These are phyloP conservation scores for Debaryomycetaceae sp. DNA, from an alignment of 1,139 yeast species.

Conservation along the genomic window DNA sequence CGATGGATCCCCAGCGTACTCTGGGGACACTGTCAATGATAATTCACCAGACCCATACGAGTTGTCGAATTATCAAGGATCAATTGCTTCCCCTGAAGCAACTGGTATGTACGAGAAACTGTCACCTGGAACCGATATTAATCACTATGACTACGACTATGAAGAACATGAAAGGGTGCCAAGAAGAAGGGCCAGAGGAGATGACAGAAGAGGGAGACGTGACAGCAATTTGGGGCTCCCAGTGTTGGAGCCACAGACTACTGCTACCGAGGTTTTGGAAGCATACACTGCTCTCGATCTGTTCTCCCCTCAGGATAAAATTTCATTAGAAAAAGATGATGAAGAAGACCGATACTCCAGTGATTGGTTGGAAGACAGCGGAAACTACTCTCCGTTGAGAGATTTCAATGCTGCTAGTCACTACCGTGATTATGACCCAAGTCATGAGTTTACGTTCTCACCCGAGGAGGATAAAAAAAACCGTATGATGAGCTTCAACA, in stretches of 20 bases:
- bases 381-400: background rate
- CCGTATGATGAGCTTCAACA: background rate
- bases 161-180: background rate
- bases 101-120: background rate
- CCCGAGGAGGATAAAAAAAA: constrained; percentile 1
- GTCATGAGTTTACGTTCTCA: background rate
- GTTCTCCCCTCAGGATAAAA: background rate
- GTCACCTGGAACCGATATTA: background rate
- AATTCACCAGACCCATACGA: background rate
- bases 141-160: background rate
- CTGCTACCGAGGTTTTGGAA: background rate
- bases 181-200: background rate
- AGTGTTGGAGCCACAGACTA: background rate
- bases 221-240: background rate
- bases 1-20: background rate
- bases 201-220: background rate
- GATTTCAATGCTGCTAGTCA: background rate
- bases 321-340: background rate
- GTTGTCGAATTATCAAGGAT: background rate
- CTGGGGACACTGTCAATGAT: background rate
- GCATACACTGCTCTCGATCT: background rate
- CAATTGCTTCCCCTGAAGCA: background rate
- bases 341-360: background rate
- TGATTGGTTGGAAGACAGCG: background rate
- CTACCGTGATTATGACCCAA: background rate